Percentiles rank a stretch among this genome's conserved stretches.
These are phyloP conservation scores for Quillaja saponaria DNA, from an alignment of 306 rosid species.

Conservation along the genomic window DNA sequence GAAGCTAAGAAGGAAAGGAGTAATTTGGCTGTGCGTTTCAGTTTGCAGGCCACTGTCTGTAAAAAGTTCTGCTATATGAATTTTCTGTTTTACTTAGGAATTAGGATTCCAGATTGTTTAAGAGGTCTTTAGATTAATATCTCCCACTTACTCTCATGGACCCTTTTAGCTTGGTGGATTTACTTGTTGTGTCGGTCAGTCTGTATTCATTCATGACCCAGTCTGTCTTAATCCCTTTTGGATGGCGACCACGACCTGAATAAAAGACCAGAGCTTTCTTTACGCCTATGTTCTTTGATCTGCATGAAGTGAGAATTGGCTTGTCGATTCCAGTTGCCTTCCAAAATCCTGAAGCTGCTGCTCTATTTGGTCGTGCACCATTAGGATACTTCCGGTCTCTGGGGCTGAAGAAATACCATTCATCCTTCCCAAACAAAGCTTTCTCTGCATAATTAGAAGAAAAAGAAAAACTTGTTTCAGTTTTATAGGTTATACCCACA, in stretches of 20 bases:
- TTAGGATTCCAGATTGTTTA: too few relatives aligned
- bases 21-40: too few relatives aligned
- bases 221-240: conserved; percentile 57
- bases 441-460: conserved; percentile 48
- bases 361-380: conserved; percentile 71
- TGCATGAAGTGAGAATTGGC: conserved; percentile 56
- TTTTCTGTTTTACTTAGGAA: too few relatives aligned
- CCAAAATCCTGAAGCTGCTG: conserved; percentile 73
- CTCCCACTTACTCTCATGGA: conserved; percentile 77
- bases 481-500: conserved; percentile 12
- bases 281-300: conserved; percentile 54
- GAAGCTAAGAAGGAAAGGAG: too few relatives aligned
- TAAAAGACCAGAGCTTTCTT: conserved; percentile 72
- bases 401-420: too few relatives aligned
- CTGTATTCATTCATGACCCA: conserved; percentile 76
- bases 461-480: background rate
- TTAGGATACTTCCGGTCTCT: too few relatives aligned
- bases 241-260: conserved; percentile 56
- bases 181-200: conserved; percentile 36
- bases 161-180: conserved; percentile 45
- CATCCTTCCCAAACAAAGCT: conserved; percentile 71
- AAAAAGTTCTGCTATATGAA: too few relatives aligned
- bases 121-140: too few relatives aligned
- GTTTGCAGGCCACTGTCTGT: too few relatives aligned
- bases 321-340: conserved; percentile 71